These are phyloP conservation scores for Termitomyces sp. DNA, from an alignment of 768 basidiomycete genomes.

Conservation along the genomic window DNA sequence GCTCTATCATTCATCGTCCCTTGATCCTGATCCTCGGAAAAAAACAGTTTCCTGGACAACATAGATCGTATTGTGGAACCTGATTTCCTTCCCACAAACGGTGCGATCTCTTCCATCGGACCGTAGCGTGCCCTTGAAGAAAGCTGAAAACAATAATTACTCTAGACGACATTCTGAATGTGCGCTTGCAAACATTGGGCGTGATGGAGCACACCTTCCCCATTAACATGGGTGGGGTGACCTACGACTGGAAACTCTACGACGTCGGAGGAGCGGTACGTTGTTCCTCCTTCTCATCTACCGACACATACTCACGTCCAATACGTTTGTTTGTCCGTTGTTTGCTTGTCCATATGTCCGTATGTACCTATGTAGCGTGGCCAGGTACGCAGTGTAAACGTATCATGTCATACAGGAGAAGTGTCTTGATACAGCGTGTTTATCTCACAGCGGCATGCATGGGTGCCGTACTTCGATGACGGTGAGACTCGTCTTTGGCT, in stretches of 20 bases:
- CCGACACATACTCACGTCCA: constrained; percentile 1
- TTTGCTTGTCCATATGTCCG: too few species aligned
- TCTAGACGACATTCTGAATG: constrained; percentile 71
- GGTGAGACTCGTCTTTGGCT: constrained; percentile 39
- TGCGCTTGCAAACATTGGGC: constrained; percentile 75
- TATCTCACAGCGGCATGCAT: constrained; percentile 62
- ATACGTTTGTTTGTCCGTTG: too few species aligned
- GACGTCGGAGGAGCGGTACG: constrained; percentile 82
- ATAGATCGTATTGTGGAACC: constrained; percentile 60
- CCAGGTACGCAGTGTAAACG: constrained; percentile 37
- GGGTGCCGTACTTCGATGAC: constrained; percentile 85
- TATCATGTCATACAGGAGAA: not conserved
- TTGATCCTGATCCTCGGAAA: not conserved
- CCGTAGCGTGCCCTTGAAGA: not conserved
- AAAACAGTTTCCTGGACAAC: constrained; percentile 60
- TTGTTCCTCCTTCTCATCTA: constrained; percentile 12
- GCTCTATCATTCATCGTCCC: not conserved
- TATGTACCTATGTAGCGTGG: constrained; percentile 39
- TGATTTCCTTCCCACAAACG: constrained; percentile 68
- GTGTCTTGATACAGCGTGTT: not conserved
- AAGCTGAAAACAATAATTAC: not conserved
- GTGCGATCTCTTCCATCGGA: constrained; percentile 24
- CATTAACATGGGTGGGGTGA: constrained; percentile 53
- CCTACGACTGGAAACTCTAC: constrained; percentile 74
- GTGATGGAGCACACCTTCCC: constrained; percentile 74